Evolutionary conservation across 192 early-diverging fungal species (phyloP).

Genomic region (Globomyces pollinis-pini): DNA sequence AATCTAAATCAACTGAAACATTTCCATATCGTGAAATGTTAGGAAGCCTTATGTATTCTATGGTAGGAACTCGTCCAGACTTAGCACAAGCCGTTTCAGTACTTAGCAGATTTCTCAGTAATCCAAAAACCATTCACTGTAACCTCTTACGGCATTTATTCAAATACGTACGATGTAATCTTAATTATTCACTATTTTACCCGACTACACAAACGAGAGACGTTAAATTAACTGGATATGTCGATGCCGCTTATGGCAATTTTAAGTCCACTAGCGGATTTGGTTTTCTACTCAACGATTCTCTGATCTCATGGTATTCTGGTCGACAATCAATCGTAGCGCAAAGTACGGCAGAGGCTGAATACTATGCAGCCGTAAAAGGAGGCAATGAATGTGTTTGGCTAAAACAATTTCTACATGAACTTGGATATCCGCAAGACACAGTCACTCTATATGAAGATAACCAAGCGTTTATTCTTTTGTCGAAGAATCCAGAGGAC

Average conservation of each 20-base stretch:
- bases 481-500: conserved; percentile 19
- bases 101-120: neutral
- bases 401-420: neutral
- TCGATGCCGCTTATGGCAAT: neutral
- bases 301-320: neutral
- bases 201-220: no score
- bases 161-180: neutral
- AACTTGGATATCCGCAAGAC: neutral
- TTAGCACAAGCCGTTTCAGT: conserved; percentile 13
- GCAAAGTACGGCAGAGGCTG: conserved; percentile 1
- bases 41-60: conserved; percentile 20
- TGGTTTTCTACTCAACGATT: neutral
- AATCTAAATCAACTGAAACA: no score
- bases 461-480: conserved; percentile 6
- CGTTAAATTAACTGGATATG: neutral
- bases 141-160: neutral
- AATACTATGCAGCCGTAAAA: conserved; percentile 4
- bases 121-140: neutral
- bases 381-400: neutral
- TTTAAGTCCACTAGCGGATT: neutral
- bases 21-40: conserved; percentile 15
- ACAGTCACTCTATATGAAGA: neutral
- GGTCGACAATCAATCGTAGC: neutral
- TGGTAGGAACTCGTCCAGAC: conserved; percentile 20
- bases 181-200: neutral